Evolutionary conservation across 2,329 filamentous ascomycete genomes (phyloP), one percentile per base, ranked within the genome.

Genomic region (Parastagonospora nodorum): DNA sequence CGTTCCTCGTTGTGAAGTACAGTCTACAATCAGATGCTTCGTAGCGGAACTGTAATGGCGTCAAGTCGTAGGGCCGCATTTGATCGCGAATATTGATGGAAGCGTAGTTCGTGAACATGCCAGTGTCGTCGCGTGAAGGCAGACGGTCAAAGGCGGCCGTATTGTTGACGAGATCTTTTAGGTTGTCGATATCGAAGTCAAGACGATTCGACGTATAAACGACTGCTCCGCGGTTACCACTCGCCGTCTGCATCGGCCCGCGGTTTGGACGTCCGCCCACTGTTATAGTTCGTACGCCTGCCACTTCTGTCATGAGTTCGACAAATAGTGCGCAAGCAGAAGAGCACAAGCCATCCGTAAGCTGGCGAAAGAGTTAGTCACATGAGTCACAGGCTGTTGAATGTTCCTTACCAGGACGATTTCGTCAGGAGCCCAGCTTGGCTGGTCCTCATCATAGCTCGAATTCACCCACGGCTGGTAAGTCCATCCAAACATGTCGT

Each of bases 281-380:
- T 4, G 75, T 74, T 33, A 86, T 74, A 8, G 79, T 80, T 50
- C 78, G 78, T 2, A 86, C 79, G 10, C 78, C 77, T 38, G 73
- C 75, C 48, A 75, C 71, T 5, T 36, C 30, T 5, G 75, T 74
- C 72, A 85, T 76, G 8, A 46, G 11, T 36, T 82, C 77, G 14
- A 74, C 69, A 57, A 85, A 81, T 16, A 82, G 62, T n/a, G 81
- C 76, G 62, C 84, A 86, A 3, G 83, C 80, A 1, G 82, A 84
- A 24, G 74, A 76, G 61, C 84, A 86, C 32, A 69, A 65, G 16
- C 83, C 83, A 55, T 85, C 81, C 11, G 77, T 78, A 19, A 84
- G 60, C 45, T 53, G 31, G n/a, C 47, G 10, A 14, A 12, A 16
- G 28, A 14, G 42, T 41, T 31, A 33, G 14, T 36, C 33, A 28